These are phyloP conservation scores for Cutaneotrichosporon dermatis DNA, from an alignment of 1,284 basidiomycete genomes.

Conservation along the genomic window DNA sequence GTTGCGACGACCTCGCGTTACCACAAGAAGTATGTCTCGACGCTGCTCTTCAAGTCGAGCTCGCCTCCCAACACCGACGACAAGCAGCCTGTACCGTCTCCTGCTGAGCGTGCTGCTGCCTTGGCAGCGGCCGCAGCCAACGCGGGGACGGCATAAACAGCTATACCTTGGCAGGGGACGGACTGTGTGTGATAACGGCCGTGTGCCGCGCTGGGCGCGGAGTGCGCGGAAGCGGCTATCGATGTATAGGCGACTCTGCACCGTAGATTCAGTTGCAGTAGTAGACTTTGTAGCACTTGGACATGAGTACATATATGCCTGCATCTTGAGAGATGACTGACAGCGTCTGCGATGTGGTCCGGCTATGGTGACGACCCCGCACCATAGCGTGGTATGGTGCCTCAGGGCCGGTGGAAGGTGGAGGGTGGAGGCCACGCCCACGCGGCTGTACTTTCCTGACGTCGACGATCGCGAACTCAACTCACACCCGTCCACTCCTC, in stretches of 20 bases:
- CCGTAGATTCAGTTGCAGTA: no score
- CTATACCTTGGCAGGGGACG: not conserved
- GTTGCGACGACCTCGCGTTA: constrained; percentile 92
- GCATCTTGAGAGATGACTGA: no score
- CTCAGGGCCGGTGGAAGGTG: no score
- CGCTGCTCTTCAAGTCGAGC: constrained; percentile 45
- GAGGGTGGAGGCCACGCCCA: constrained; percentile 1
- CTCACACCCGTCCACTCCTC: not conserved
- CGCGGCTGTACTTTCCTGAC: not conserved
- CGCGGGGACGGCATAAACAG: not conserved
- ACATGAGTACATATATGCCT: no score
- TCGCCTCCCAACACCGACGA: constrained; percentile 1
- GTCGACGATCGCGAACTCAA: not conserved
- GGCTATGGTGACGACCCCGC: no score
- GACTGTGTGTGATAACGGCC: constrained; percentile 46
- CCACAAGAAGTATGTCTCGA: constrained; percentile 77
- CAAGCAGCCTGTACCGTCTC: not conserved
- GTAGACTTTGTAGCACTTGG: constrained; percentile 2
- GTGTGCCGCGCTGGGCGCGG: not conserved
- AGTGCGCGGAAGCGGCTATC: no score
- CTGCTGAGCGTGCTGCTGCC: not conserved
- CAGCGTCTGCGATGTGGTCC: no score
- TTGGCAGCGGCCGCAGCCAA: not conserved
- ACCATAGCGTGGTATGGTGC: no score
- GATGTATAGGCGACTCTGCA: no score